These are phyloP conservation scores for Phragmites australis DNA, from an alignment of 176 grass and related monocot genomes.

Conservation along the genomic window DNA sequence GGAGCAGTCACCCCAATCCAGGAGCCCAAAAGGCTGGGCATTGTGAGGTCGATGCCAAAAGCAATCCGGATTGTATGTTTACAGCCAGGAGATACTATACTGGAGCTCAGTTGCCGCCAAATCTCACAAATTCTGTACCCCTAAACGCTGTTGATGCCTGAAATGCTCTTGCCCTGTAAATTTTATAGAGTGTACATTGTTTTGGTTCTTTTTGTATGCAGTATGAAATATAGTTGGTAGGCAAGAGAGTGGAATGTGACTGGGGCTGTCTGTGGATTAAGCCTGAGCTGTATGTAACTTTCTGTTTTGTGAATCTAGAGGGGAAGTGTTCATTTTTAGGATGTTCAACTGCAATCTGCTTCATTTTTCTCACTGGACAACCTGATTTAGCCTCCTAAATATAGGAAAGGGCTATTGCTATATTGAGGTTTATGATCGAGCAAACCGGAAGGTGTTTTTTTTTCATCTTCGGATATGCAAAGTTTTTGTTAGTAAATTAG, in stretches of 20 bases:
- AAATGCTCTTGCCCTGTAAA: slow-evolving; percentile 40
- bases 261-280: slow-evolving; percentile 25
- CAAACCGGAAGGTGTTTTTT: background rate
- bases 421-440: background rate
- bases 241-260: slow-evolving; percentile 34
- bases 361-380: slow-evolving; percentile 3
- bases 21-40: slow-evolving; percentile 48
- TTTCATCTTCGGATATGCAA: background rate
- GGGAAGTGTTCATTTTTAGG: background rate
- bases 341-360: slow-evolving; percentile 4
- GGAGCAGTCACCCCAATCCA: slow-evolving; percentile 12
- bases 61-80: slow-evolving; percentile 36
- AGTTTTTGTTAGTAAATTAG: slow-evolving; percentile 8
- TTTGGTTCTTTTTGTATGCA: slow-evolving; percentile 45
- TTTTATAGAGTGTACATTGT: slow-evolving; percentile 49
- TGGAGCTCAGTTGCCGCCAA: slow-evolving; percentile 40
- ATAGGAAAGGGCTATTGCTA: background rate
- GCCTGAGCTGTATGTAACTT: slow-evolving; percentile 41
- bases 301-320: slow-evolving; percentile 32
- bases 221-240: slow-evolving; percentile 38
- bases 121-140: slow-evolving; percentile 50
- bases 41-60: slow-evolving; percentile 36
- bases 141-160: slow-evolving; percentile 44
- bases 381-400: background rate
- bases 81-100: slow-evolving; percentile 49